Evolutionary conservation across 2,329 filamentous ascomycete genomes (phyloP), one percentile per base, ranked within the genome.

Genomic region (Exophiala sp.): DNA sequence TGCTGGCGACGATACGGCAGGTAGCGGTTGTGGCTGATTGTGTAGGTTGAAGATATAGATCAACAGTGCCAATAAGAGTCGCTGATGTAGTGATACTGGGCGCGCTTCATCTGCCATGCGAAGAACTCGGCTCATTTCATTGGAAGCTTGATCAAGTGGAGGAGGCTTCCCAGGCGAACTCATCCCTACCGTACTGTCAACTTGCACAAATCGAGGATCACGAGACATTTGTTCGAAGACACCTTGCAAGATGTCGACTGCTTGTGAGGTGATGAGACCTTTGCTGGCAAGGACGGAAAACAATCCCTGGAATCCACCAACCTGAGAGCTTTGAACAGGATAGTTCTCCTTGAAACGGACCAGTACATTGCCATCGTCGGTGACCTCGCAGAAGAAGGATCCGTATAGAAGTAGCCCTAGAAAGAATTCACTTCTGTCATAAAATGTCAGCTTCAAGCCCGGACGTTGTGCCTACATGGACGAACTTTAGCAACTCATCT

Each of bases 21-120:
- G 40, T 6, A 50, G 21, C 6, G 24, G n/a, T 4, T 47, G 40
- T 39, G 54, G 50, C 18, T 53, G 47, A 36, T 58, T 51, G 42
- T 58, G 55, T 34, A 52, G 50, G 24, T 58, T 58, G 45, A 58
- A 58, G n/a, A 55, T 55, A 18, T 58, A 58, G 39, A 58, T 44
- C 14, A 55, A 32, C 29, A 58, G n/a, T 9, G 52, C 55, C 14
- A 58, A 45, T 9, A 58, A 16, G n/a, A 58, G 45, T 9, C 47
- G 24, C 21, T 58, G 55, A 10, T 52, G 33, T 10, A 36, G 14
- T 5, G 52, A 45, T 16, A 42, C 24, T 10, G 48, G 48, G 8
- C 20, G 11, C 5, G 29, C 20, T 49, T 52, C 45, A 3, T 58
- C 52, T 6, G 55, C 39, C 5, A 58, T 49, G 6, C 34, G 34